Percentiles rank a stretch among this genome's conserved stretches.
Evolutionary conservation across 495 filamentous ascomycete genomes (phyloP).

Genomic region (Neurospora sp.): DNA sequence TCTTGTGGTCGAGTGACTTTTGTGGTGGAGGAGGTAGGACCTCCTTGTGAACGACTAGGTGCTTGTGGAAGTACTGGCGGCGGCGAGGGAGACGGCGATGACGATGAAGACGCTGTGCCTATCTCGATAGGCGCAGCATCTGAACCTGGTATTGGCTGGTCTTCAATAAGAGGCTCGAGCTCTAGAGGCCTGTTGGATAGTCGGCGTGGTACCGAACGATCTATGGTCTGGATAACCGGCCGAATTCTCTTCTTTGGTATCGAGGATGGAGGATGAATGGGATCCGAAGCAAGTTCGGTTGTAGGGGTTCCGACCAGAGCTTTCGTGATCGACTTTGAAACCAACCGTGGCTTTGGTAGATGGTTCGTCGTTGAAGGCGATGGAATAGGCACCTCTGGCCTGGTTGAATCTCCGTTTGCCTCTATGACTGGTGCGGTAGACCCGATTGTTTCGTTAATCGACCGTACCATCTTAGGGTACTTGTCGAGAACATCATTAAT

Average conservation of each 20-base stretch:
- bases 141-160: not conserved
- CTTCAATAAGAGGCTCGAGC: not conserved
- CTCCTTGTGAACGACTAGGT: not conserved
- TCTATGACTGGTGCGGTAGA: not conserved
- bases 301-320: not conserved
- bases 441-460: not conserved
- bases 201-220: not conserved
- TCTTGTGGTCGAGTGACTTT: not conserved
- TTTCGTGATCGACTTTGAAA: not conserved
- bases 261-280: not conserved
- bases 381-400: not conserved
- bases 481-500: slow-evolving; percentile 14
- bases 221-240: not conserved
- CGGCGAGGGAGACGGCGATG: not conserved
- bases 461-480: slow-evolving; percentile 10
- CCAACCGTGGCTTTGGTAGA: not conserved
- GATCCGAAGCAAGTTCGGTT: not conserved
- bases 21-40: not conserved
- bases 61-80: not conserved
- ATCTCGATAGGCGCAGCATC: not conserved
- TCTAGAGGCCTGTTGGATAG: not conserved
- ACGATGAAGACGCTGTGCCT: not conserved
- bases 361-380: not conserved
- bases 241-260: not conserved
- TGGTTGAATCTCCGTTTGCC: not conserved